Conservation (phyloP, 2,329 filamentous ascomycete genomes). For the Ophiostoma populinum region DNA sequence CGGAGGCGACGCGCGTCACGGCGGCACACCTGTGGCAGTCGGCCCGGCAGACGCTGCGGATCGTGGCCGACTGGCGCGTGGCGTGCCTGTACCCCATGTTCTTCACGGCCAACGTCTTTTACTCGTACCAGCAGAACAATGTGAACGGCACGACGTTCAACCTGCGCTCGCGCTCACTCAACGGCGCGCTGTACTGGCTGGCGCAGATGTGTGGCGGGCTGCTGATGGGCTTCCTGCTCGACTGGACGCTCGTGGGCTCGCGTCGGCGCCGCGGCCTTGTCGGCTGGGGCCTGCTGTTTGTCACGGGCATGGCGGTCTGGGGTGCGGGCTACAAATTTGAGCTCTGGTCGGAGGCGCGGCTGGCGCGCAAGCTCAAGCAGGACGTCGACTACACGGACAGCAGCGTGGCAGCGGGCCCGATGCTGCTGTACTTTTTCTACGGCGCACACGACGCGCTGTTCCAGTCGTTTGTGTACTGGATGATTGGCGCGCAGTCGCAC, state of each 20-base stretch:
- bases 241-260: constrained; percentile 24
- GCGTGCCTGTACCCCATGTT: constrained; percentile 60
- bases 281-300: constrained; percentile 28
- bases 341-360: constrained; percentile 28
- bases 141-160: constrained; percentile 38
- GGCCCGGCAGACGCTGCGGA: constrained; percentile 18
- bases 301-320: constrained; percentile 35
- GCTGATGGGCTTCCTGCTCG: constrained; percentile 27
- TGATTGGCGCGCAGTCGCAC: constrained; percentile 27
- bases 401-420: constrained; percentile 18
- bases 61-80: constrained; percentile 26
- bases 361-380: constrained; percentile 21
- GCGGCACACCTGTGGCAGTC: constrained; percentile 20
- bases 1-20: constrained; percentile 10
- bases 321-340: constrained; percentile 50
- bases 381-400: constrained; percentile 18
- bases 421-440: constrained; percentile 55
- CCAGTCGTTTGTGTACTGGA: constrained; percentile 49
- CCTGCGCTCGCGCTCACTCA: constrained; percentile 36
- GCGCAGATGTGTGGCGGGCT: constrained; percentile 37
- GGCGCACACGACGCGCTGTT: constrained; percentile 51
- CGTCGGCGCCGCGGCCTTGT: constrained; percentile 24
- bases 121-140: constrained; percentile 37
- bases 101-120: constrained; percentile 48
- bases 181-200: constrained; percentile 37